Evolutionary conservation across 371 early-diverging fungal species (phyloP).

Genomic region (Dentiscutata heterogama): DNA sequence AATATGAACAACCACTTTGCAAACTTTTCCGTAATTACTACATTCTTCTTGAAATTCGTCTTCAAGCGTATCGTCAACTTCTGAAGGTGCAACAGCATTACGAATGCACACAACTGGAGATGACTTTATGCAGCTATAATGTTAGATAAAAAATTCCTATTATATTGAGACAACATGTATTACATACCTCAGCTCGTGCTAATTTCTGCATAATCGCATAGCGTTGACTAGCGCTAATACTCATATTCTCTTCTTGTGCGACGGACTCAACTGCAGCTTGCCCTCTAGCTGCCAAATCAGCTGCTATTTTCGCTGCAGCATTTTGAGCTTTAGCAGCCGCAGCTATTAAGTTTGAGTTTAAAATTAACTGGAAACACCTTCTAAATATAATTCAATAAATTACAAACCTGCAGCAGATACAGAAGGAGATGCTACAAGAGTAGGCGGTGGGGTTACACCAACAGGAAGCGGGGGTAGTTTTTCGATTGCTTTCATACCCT

Average conservation of each 20-base stretch:
- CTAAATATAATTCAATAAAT: background rate
- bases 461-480: conserved; percentile 54
- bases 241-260: conserved; percentile 72
- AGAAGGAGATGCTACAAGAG: conserved; percentile 40
- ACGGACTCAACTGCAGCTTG: conserved; percentile 57
- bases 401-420: conserved; percentile 44
- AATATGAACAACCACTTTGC: conserved; percentile 62
- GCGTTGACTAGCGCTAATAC: conserved; percentile 69
- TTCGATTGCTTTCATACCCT: conserved; percentile 82
- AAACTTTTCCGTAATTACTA: conserved; percentile 70
- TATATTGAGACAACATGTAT: background rate
- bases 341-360: conserved; percentile 42
- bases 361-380: background rate
- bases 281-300: conserved; percentile 47
- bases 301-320: conserved; percentile 51
- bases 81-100: conserved; percentile 66
- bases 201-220: conserved; percentile 80
- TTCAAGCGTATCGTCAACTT: conserved; percentile 75
- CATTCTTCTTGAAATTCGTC: conserved; percentile 79
- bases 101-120: conserved; percentile 66
- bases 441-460: conserved; percentile 13
- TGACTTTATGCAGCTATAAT: conserved; percentile 18
- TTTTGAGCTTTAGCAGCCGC: conserved; percentile 55
- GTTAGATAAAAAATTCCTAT: background rate
- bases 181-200: conserved; percentile 59